Base-by-base conservation (phyloP, 2,329 filamentous ascomycete species). In the Epichloe bromicola region DNA sequence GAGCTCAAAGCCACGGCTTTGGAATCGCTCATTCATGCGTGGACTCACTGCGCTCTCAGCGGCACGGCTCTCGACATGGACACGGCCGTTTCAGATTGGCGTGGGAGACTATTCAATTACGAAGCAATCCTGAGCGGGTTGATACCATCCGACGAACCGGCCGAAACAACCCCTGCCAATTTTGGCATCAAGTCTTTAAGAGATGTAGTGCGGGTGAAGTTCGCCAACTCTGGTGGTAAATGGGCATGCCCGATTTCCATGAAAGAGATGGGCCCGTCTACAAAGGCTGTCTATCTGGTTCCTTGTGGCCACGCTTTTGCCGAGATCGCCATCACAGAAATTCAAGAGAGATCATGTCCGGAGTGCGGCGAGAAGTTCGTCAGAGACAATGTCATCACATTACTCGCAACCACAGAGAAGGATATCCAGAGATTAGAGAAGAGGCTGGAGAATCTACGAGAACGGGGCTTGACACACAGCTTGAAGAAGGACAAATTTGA, bases 251-350 rank as follows among this genome's bases (percentile, higher is more conserved):
- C 91, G 0, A 79, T 97, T 50, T 95, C 90, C 2, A 80, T 86
- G 60, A 95, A 94, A 64, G 83, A 86, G 64, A 70, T 98, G 23
- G 93, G 93, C 0, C 82, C 89, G 0, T 75, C 75, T 5, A 82
- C 84, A 15, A 91, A 85, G 66, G 77, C 88, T 1, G 88, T 95
- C 1, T 98, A 97, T 61, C 61, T 98, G 3, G 87, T 97, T 4
- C 93, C 93, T 0, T 98, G 93, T 61, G 94, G 93, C 0, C 94
- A 98, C 71, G 90, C 88, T 1, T 97, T 97, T 67, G 84, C 88
- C 1, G 89, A 94, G 54, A 81, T 82, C 49, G 88, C 89, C 7
- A 83, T 97, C 57, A 86, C 83, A 58, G 86, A 93, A 67, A 80
- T 94, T n/a, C 64, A 71, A 3, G 83, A 86, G 56, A 72, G 74